Base-by-base conservation (phyloP, 2,329 filamentous ascomycete species). In the Epichloe glyceriae region DNA sequence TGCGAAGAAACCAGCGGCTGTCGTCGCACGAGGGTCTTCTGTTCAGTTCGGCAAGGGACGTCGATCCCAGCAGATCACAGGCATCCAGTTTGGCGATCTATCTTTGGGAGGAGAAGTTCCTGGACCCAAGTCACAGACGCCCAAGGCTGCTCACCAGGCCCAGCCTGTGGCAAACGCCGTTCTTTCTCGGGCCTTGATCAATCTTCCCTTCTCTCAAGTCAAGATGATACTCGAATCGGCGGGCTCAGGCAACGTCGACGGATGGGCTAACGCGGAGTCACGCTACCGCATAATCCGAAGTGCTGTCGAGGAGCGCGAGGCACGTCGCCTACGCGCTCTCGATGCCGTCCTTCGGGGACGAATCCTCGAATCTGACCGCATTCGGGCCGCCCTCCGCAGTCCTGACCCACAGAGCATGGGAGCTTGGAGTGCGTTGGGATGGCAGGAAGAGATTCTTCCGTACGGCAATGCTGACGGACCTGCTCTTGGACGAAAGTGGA, bases 51-150 rank as follows among this genome's bases (percentile, higher is more conserved):
- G 63, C 44, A 64, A 60, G 47, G 61, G 60, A 7, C 71, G 67
- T 49, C 65, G 79, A 47, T 73, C 74, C 46, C 66, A 66, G 39
- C 76, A 80, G 26, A 68, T 85, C 11, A 77, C 75, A 54, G 75
- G 73, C 54, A 86, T 88, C 49, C 79, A 81, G 53, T 88, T 88
- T 59, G 85, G 85, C n/a, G 83, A 87, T 56, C 68, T 83, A 19
- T 69, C 78, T 58, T 47, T 68, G 54, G 53, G 58, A 0, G 63
- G 65, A 20, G 58, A 58, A 20, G 52, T 60, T 20, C 56, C 55
- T 34, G 58, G 55, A 8, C 43, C 57, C 10, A 56, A 57, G 7
- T 63, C 67, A 3, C 68, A 68, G 37, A 62, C 58, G 40, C 62
- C 61, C 6, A 61, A 57, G 19, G 57, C 57, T 5, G 53, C 58